These are phyloP conservation scores for Neonectria hederae DNA, from an alignment of 2,329 filamentous ascomycete genomes.

Conservation along the genomic window DNA sequence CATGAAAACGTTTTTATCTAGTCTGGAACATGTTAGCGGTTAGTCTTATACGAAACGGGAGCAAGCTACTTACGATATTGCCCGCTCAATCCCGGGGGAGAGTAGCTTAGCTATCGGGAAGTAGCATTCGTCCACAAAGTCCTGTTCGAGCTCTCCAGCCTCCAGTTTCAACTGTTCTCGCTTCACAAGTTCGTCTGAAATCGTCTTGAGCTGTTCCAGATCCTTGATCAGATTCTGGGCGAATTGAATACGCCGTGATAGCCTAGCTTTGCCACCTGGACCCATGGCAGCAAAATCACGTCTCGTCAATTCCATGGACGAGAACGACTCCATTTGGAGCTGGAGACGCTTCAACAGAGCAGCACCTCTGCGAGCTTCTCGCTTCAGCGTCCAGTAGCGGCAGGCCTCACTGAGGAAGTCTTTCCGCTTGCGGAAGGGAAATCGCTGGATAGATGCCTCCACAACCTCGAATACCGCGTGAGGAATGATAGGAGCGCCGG, in stretches of 20 bases:
- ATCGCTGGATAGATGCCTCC: slow-evolving; percentile 82
- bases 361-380: slow-evolving; percentile 90
- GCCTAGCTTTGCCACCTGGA: slow-evolving; percentile 77
- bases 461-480: slow-evolving; percentile 88
- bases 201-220: slow-evolving; percentile 76
- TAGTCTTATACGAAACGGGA: slow-evolving; percentile 29
- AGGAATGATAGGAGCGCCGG: slow-evolving; percentile 93
- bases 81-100: slow-evolving; percentile 80
- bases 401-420: slow-evolving; percentile 94
- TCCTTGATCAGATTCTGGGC: slow-evolving; percentile 79
- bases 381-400: slow-evolving; percentile 97
- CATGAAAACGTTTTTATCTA: slow-evolving; percentile 71
- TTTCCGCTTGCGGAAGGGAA: slow-evolving; percentile 83
- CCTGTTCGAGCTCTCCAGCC: slow-evolving; percentile 77
- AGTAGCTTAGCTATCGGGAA: slow-evolving; percentile 86
- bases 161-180: slow-evolving; percentile 82
- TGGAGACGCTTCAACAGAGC: slow-evolving; percentile 93
- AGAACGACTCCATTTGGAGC: slow-evolving; percentile 94
- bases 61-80: slow-evolving; percentile 73
- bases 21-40: slow-evolving; percentile 58
- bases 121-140: slow-evolving; percentile 88
- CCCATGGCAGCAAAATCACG: slow-evolving; percentile 98
- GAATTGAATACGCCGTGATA: slow-evolving; percentile 88
- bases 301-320: slow-evolving; percentile 95
- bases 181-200: slow-evolving; percentile 77